Evolutionary conservation across 2,329 filamentous ascomycete genomes (phyloP), one percentile per base, ranked within the genome.

Genomic region (Verticillium isaacii): DNA sequence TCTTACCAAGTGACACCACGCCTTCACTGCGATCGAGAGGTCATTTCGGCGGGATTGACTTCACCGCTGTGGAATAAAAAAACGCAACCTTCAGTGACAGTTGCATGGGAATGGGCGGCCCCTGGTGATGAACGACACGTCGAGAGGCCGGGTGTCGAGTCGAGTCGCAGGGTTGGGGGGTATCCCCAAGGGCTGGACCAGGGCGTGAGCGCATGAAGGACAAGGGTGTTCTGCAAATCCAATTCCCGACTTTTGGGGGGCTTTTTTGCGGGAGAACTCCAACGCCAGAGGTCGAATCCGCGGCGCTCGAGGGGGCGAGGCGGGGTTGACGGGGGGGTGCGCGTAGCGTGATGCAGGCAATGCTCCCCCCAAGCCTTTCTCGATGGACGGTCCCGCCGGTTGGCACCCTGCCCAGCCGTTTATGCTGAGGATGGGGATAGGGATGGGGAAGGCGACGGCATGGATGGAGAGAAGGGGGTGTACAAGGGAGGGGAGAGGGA

Each of bases 211-310:
- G 32, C 23, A 59, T 59, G 25, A 59, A 59, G 17, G 17, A 37
- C 23, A 45, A 59, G 45, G 58, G 45, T 36, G 50, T 37, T 4
- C 9, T 23, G 41, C 45, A 32, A 32, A 29, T 37, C 29, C 45
- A 59, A 54, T 54, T 59, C 58, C 58, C 58, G 58, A 59, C 58
- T 50, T 59, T 59, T 59, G 29, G 58, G 45, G 34, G 50, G 58
- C 32, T 32, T 36, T 29, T 37, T 54, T 11, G 45, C 41, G 25
- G 41, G 9, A 23, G 37, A 54, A 37, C 29, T 52, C 19, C n/a
- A 52, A 52, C 19, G 11, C 19, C 45, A 52, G 45, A 52, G 45
- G 45, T 52, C 45, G 23, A 52, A 52, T 52, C 45, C 19, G 45
- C 45, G 45, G 45, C 19, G 45, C n/a, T 52, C 45, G 45, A 52